Conservation (phyloP, 2,329 filamentous ascomycete genomes). For the Alternaria triticina region DNA sequence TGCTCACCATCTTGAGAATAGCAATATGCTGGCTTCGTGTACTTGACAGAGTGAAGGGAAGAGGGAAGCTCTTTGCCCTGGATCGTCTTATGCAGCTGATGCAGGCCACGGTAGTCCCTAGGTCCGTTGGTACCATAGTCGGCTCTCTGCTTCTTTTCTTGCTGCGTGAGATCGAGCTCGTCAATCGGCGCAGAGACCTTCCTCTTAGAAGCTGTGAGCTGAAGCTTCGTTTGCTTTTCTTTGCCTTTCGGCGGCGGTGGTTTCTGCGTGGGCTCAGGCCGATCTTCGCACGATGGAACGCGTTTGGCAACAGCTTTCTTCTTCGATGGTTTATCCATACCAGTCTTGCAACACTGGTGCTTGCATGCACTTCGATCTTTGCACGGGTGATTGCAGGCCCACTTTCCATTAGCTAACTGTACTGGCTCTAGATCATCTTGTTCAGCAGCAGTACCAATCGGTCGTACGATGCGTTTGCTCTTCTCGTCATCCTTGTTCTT, state of each 20-base stretch:
- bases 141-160: conserved; percentile 35
- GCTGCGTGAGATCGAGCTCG: conserved; percentile 41
- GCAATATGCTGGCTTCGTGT: conserved; percentile 36
- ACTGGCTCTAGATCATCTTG: conserved; percentile 49
- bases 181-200: conserved; percentile 32
- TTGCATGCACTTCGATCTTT: conserved; percentile 68
- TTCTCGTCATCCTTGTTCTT: conserved; percentile 8
- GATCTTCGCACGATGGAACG: conserved; percentile 8
- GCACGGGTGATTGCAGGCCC: conserved; percentile 76
- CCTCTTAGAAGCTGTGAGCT: conserved; percentile 34
- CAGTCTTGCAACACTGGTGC: conserved; percentile 75
- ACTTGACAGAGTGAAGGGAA: conserved; percentile 31
- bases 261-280: conserved; percentile 2
- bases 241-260: conserved; percentile 8
- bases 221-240: conserved; percentile 38
- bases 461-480: not conserved
- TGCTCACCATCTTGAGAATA: conserved; percentile 32
- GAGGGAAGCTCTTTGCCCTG: conserved; percentile 28
- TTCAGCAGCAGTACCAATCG: conserved; percentile 7
- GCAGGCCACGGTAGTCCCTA: conserved; percentile 27
- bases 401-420: conserved; percentile 72
- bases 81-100: conserved; percentile 34
- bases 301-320: conserved; percentile 43
- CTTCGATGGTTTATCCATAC: conserved; percentile 68
- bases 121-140: conserved; percentile 22